These are phyloP conservation scores for Scutellaria barbata DNA, from an alignment of 257 asterid species.

Conservation along the genomic window DNA sequence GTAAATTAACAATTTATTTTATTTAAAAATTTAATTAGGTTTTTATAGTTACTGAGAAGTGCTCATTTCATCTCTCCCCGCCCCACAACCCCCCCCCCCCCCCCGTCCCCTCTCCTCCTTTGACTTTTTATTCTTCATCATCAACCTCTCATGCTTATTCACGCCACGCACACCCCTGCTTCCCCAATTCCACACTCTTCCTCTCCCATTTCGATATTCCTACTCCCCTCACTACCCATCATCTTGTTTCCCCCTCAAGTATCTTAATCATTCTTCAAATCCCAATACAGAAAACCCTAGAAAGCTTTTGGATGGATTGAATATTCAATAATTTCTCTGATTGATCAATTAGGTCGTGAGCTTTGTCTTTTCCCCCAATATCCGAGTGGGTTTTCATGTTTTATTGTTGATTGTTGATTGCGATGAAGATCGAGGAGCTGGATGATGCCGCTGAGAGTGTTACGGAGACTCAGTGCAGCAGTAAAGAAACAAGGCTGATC, in stretches of 20 bases:
- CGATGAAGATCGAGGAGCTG: conserved; percentile 83
- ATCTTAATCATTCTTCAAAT: background rate
- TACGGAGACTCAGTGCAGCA: conserved; percentile 29
- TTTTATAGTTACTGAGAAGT: too few species aligned
- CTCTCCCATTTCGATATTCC: conserved; percentile 17
- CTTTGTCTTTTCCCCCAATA: conserved; percentile 7
- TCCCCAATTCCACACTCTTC: conserved; percentile 37
- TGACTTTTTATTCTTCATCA: conserved; percentile 27
- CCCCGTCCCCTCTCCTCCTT: background rate
- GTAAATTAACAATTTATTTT: too few species aligned
- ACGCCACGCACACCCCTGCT: conserved; percentile 3
- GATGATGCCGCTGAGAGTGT: conserved; percentile 49
- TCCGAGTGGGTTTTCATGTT: conserved; percentile 3
- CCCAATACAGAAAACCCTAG: background rate
- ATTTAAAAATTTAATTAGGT: too few species aligned
- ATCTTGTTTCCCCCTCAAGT: background rate
- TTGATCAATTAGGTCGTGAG: conserved; percentile 26
- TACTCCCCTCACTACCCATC: conserved; percentile 22
- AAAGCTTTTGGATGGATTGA: conserved; percentile 11
- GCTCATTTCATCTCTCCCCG: too few species aligned
- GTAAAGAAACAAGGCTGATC: conserved; percentile 48
- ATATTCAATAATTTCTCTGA: background rate
- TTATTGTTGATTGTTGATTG: conserved; percentile 26
- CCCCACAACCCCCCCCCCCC: too few species aligned
- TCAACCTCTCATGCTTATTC: conserved; percentile 18